phyloP scores from a whole-genome alignment of 306 rosid species.

The Lotus japonicus region DNA sequence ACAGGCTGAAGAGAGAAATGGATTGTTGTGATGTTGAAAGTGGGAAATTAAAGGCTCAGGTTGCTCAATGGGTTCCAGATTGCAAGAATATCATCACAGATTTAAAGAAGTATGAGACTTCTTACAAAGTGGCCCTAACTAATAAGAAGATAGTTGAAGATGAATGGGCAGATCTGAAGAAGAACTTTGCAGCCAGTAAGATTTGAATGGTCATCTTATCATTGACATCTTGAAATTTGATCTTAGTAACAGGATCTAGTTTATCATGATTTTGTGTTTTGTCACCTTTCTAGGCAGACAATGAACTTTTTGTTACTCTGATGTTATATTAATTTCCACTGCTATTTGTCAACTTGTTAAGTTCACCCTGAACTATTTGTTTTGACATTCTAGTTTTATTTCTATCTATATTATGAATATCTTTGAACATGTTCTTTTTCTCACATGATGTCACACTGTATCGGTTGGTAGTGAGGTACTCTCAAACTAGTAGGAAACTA shows the following conservation, averaged over 20 bases:
- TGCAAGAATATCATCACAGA: neutral
- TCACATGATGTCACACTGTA: no score
- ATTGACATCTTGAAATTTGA: no score
- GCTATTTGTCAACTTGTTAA: no score
- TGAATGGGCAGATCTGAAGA: neutral
- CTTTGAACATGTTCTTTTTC: no score
- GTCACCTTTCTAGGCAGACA: no score
- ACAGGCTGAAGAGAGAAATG: neutral
- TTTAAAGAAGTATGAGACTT: neutral
- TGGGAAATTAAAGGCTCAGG: neutral
- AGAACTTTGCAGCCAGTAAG: neutral
- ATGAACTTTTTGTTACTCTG: neutral
- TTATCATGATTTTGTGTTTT: no score
- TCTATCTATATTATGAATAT: no score
- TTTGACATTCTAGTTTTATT: no score
- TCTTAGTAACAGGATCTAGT: no score
- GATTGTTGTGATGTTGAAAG: neutral
- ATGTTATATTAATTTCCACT: neutral
- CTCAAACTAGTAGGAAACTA: no score
- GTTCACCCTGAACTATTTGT: no score
- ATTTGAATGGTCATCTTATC: neutral
- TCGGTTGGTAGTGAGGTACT: no score
- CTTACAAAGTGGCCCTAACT: neutral
- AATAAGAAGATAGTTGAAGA: neutral
- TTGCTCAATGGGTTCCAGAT: neutral